Percentiles rank a stretch among this genome's conserved stretches.
Conservation (phyloP, 1,284 basidiomycete species). For the Chiua sp. region DNA sequence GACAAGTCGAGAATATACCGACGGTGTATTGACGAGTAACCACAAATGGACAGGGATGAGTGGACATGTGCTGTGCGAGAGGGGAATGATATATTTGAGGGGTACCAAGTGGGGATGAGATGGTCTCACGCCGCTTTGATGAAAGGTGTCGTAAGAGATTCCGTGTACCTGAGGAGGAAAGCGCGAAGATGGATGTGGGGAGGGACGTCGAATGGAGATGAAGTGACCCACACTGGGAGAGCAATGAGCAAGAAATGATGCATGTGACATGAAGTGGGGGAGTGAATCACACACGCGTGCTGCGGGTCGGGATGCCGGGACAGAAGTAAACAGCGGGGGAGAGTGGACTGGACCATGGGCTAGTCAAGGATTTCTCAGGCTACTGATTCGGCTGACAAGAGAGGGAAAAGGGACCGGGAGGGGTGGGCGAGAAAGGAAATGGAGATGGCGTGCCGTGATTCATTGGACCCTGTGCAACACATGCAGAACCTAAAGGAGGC, state of each 20-base stretch:
- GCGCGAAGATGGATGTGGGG: constrained; percentile 1
- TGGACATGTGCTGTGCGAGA: constrained; percentile 8
- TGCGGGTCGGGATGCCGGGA: constrained; percentile 8
- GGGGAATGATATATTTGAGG: constrained; percentile 9
- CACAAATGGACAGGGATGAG: constrained; percentile 12
- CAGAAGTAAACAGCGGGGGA: neutral
- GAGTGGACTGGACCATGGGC: neutral
- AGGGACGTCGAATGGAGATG: neutral
- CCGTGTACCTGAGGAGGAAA: constrained; percentile 19
- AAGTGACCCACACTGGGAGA: constrained; percentile 4
- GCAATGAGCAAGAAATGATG: constrained; percentile 1
- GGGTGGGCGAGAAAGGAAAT: constrained; percentile 20
- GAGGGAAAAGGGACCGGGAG: constrained; percentile 1
- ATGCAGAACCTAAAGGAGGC: constrained; percentile 15
- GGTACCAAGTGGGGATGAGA: constrained; percentile 7
- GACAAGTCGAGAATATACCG: constrained; percentile 1
- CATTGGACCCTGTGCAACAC: constrained; percentile 9
- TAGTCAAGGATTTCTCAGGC: neutral
- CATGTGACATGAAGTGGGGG: constrained; percentile 7
- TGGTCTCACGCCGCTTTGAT: constrained; percentile 20
- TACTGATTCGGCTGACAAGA: no score
- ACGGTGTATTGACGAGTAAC: constrained; percentile 5
- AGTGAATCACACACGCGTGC: neutral
- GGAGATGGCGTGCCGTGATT: constrained; percentile 5
- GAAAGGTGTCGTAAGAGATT: constrained; percentile 22